Base-by-base conservation (phyloP, 305 asterid species). In the Euphrasia arctica region DNA sequence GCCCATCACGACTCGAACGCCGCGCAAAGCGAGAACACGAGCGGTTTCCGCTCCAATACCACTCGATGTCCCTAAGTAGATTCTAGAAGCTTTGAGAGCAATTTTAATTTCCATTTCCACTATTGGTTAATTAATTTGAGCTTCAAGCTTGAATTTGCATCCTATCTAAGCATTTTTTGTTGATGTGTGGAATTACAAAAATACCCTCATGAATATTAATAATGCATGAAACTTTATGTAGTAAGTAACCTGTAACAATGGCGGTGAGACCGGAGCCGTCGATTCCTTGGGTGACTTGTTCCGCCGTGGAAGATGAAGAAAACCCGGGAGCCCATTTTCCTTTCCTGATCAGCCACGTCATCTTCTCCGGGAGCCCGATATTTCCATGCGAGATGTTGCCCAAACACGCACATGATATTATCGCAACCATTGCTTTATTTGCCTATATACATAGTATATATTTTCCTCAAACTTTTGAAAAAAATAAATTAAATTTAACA, bases 11-110 rank as follows among this genome's bases (percentile, higher is more conserved):
- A 85, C 96, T 56, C 71, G 64, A 36, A 75, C 95, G 2, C 96
- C 96, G 0, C 91, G 91, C 65, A 85, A 28, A 3, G 95, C 91
- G 57, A 85, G 89, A 70, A 85, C 89, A 34, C 94, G 89, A 13
- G 88, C 78, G 3, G 94, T 85, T 72, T 88, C 96, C 43, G 83
- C 58, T n/a, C 96, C 96, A 51, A 88, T 83, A 31, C 96, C 95
- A 52, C 95, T 83, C 25, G 95, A 82, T 8, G 96, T 88, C 70
- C 96, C 96, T 83, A 77, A 18, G 22, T 18, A 18, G 22, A 18
- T 18, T 18, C 22, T 18, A 18, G 22, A 18, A 18, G 22, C 22
- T 18, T 18, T 18, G 22, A 18, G 22, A 18, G 22, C 22, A 18
- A 18, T 18, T 18, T 18, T 18, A 18, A 18, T 18, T 18, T 18